These are phyloP conservation scores for Eremochloa ophiuroides DNA, from an alignment of 176 grass and related monocot genomes.

Conservation along the genomic window DNA sequence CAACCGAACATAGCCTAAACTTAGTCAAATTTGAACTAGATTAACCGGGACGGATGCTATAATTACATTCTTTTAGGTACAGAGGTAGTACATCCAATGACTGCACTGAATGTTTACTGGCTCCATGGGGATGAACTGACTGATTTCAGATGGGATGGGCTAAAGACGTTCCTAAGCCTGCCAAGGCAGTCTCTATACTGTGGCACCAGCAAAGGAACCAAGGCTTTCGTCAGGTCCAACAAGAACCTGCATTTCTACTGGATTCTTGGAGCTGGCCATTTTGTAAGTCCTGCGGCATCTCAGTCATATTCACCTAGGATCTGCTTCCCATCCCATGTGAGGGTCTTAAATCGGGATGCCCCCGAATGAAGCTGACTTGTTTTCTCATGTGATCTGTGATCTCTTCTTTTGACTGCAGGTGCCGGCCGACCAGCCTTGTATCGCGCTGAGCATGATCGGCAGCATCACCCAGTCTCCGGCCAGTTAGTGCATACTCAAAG, in stretches of 20 bases:
- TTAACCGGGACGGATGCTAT: no score
- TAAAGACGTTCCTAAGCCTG: constrained; percentile 44
- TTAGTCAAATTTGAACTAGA: no score
- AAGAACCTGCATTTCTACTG: constrained; percentile 91
- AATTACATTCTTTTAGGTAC: no score
- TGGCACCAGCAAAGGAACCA: constrained; percentile 32
- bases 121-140: not conserved
- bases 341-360: not conserved
- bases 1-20: no score
- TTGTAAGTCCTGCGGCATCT: constrained; percentile 37
- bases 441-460: constrained; percentile 53
- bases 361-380: not conserved
- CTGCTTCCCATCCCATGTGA: not conserved
- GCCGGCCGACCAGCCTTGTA: constrained; percentile 60
- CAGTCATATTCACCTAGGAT: not conserved
- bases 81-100: not conserved
- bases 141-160: constrained; percentile 51
- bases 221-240: constrained; percentile 71
- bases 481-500: not conserved
- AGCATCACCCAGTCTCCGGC: constrained; percentile 64
- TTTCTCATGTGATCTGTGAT: not conserved
- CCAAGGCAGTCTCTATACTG: constrained; percentile 56
- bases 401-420: constrained; percentile 40
- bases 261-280: constrained; percentile 89
- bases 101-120: not conserved